These are phyloP conservation scores for Berkeleyomyces basicola DNA, from an alignment of 2,329 filamentous ascomycete species.

Conservation along the genomic window DNA sequence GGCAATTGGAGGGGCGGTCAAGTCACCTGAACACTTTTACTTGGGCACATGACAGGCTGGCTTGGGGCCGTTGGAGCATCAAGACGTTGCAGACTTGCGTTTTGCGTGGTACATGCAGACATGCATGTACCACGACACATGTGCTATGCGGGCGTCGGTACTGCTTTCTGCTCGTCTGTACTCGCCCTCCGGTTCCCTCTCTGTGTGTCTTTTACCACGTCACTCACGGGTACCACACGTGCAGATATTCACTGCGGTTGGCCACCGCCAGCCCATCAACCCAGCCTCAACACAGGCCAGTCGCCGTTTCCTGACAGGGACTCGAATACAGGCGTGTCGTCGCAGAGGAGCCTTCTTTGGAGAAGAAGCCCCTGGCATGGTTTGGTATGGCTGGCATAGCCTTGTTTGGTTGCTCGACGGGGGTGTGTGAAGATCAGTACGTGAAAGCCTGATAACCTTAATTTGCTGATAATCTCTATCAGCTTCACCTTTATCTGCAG, in stretches of 20 bases:
- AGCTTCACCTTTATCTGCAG: neutral
- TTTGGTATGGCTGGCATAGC: neutral
- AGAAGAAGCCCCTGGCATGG: neutral
- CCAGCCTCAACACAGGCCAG: neutral
- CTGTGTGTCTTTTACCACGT: neutral
- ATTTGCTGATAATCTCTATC: neutral
- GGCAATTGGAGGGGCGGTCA: neutral
- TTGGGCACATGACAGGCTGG: neutral
- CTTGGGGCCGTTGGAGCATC: neutral
- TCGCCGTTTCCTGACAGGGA: neutral
- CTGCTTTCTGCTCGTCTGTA: no score
- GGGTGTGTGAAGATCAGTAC: neutral
- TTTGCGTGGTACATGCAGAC: neutral
- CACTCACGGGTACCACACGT: neutral
- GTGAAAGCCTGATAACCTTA: neutral
- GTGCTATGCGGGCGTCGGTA: no score
- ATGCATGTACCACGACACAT: no score
- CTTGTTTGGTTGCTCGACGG: no score
- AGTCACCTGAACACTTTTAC: neutral
- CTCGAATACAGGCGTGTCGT: neutral
- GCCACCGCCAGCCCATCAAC: neutral
- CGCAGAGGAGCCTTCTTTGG: neutral
- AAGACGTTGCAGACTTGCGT: neutral
- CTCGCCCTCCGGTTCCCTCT: neutral
- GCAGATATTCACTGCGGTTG: neutral